phyloP scores from a whole-genome alignment of 2,329 filamentous ascomycete genomes.

The Scedosporium aurantiacum region DNA sequence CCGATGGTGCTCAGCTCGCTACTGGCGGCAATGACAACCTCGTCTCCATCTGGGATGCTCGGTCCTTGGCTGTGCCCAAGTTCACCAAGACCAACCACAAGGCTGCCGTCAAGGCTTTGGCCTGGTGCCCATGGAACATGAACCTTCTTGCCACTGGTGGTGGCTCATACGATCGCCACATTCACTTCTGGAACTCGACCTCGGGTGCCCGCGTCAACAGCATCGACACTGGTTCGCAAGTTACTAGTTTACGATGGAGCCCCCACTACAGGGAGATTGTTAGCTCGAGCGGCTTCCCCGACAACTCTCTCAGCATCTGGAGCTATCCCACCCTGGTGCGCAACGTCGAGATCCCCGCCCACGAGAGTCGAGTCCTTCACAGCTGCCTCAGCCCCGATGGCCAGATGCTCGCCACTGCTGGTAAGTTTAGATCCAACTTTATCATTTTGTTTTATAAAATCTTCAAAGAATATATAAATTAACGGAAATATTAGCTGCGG shows the following conservation, averaged over 20 bases:
- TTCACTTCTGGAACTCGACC: slow-evolving; percentile 99
- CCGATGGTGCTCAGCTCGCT: slow-evolving; percentile 90
- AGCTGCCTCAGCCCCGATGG: slow-evolving; percentile 94
- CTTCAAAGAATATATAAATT: neutral
- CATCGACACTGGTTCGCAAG: slow-evolving; percentile 96
- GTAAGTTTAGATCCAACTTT: slow-evolving; percentile 29
- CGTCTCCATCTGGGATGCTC: slow-evolving; percentile 97
- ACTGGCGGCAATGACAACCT: slow-evolving; percentile 98
- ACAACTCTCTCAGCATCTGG: slow-evolving; percentile 98
- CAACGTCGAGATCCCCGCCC: slow-evolving; percentile 94
- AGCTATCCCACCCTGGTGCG: slow-evolving; percentile 95
- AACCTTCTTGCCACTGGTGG: slow-evolving; percentile 95
- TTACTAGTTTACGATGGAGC: slow-evolving; percentile 93
- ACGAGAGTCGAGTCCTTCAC: slow-evolving; percentile 93
- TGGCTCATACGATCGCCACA: slow-evolving; percentile 92
- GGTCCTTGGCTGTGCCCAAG: slow-evolving; percentile 84
- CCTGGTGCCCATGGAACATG: slow-evolving; percentile 98
- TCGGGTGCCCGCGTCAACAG: slow-evolving; percentile 96
- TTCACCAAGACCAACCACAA: slow-evolving; percentile 99
- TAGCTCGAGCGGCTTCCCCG: slow-evolving; percentile 94
- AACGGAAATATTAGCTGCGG: slow-evolving; percentile 50
- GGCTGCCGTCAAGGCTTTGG: slow-evolving; percentile 93
- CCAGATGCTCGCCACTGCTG: slow-evolving; percentile 92
- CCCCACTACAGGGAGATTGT: slow-evolving; percentile 96
- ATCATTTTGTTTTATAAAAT: too few relatives aligned